Percentiles rank a stretch among this genome's conserved stretches.
Conservation (phyloP, 805 yeast genomes). For the Crinitomyces ghanaensis region DNA sequence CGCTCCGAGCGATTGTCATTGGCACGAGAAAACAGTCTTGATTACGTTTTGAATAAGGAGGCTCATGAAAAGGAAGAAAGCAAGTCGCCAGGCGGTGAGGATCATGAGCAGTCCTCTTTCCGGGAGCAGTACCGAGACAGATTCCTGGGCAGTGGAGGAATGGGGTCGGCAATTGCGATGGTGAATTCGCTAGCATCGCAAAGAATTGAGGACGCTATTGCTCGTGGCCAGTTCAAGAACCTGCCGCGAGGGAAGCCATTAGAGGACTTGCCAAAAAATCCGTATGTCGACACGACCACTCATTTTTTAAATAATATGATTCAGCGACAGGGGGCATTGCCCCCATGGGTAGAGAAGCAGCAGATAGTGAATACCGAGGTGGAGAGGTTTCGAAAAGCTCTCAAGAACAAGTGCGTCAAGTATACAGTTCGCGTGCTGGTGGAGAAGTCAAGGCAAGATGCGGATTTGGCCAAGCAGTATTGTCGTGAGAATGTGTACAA, state of each 20-base stretch:
- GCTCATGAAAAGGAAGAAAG: conserved; percentile 13
- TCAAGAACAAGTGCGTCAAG: too few species aligned
- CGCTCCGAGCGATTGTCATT: conserved; percentile 33
- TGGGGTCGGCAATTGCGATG: conserved; percentile 22
- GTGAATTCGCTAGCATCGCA: conserved; percentile 64
- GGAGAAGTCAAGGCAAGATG: too few species aligned
- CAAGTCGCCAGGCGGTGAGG: conserved; percentile 16
- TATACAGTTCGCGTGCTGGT: too few species aligned
- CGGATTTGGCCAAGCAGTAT: conserved; percentile 13
- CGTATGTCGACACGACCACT: conserved; percentile 55
- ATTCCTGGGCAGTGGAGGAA: conserved; percentile 27
- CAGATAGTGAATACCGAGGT: conserved; percentile 41
- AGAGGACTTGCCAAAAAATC: conserved; percentile 32
- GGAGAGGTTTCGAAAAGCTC: conserved; percentile 34
- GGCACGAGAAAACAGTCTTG: conserved; percentile 58
- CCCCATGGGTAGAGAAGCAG: conserved; percentile 87
- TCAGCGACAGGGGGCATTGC: conserved; percentile 59
- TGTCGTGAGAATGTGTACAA: conserved; percentile 5
- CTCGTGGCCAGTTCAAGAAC: conserved; percentile 56
- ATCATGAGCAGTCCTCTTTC: conserved; percentile 32
- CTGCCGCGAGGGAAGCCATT: conserved; percentile 56
- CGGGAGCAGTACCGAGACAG: conserved; percentile 51
- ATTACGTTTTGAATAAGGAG: conserved; percentile 43
- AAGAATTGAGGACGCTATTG: conserved; percentile 61
- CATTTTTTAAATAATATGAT: conserved; percentile 71